phyloP scores from a whole-genome alignment of 1,139 yeast species.

The Pichia sp. region DNA sequence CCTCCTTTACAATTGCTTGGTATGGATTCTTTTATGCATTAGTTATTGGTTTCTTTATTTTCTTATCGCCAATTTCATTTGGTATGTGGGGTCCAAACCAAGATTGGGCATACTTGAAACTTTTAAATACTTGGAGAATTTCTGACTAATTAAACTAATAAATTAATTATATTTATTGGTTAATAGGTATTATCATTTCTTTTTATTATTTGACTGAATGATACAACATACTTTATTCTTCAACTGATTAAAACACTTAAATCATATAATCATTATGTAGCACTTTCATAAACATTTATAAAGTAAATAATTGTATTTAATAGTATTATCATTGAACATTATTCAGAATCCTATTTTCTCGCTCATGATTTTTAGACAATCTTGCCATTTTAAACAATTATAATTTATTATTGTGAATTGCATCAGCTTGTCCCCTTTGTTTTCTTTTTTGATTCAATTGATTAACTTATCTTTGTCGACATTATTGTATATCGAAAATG shows the following conservation, averaged over 20 bases:
- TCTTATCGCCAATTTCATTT: slow-evolving; percentile 71
- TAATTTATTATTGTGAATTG: background rate
- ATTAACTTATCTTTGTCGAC: background rate
- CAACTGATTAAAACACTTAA: background rate
- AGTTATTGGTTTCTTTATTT: slow-evolving; percentile 62
- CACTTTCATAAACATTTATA: background rate
- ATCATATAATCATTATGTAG: background rate
- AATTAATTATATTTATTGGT: background rate
- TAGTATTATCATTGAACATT: background rate
- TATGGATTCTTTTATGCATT: slow-evolving; percentile 44
- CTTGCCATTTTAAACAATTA: background rate
- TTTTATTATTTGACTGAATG: background rate
- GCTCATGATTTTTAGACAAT: background rate
- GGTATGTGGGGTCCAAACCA: slow-evolving; percentile 84
- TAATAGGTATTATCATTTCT: background rate
- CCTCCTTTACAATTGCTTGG: slow-evolving; percentile 32
- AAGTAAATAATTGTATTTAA: background rate
- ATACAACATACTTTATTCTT: background rate
- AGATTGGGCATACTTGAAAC: slow-evolving; percentile 64
- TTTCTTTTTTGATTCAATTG: background rate
- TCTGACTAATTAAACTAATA: slow-evolving; percentile 8
- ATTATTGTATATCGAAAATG: slow-evolving; percentile 9
- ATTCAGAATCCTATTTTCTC: background rate
- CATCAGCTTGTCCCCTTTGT: background rate
- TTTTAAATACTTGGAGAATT: slow-evolving; percentile 72